phyloP scores from a whole-genome alignment of 306 rosid species.

The Alnus glutinosa region DNA sequence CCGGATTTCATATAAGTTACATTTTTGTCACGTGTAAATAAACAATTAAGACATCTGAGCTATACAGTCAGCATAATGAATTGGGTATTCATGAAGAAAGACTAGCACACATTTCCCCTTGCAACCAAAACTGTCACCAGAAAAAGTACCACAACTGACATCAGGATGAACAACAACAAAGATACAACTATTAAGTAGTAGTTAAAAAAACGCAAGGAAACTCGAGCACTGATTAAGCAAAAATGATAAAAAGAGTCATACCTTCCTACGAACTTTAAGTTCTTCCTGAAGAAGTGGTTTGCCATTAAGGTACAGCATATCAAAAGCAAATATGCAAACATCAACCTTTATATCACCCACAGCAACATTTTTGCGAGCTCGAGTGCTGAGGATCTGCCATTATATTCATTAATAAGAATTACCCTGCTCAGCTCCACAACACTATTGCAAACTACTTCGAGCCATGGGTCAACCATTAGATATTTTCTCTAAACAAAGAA shows the following conservation, averaged over 20 bases:
- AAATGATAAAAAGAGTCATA: conserved; percentile 26
- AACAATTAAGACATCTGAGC: background rate
- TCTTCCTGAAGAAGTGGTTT: conserved; percentile 72
- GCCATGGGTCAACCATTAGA: background rate
- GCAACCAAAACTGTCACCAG: background rate
- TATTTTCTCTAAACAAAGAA: background rate
- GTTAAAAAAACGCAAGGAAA: background rate
- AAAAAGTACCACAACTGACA: background rate
- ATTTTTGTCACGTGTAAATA: background rate
- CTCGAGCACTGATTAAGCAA: background rate
- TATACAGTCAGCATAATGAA: background rate
- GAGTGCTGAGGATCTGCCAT: conserved; percentile 83
- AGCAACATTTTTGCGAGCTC: conserved; percentile 86
- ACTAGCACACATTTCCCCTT: background rate
- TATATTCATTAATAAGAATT: conserved; percentile 33
- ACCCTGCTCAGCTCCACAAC: conserved; percentile 13
- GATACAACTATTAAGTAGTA: background rate
- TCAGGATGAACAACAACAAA: background rate
- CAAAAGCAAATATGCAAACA: conserved; percentile 90
- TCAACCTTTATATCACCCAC: conserved; percentile 67
- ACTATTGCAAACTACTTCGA: conserved; percentile 7
- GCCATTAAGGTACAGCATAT: conserved; percentile 79
- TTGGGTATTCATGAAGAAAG: background rate
- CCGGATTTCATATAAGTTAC: background rate
- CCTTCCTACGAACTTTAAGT: conserved; percentile 87